A percentile compares a stretch with the other conserved stretches of the same genome.
These are phyloP conservation scores for Gynochthodes officinalis DNA, from an alignment of 257 asterid genomes.

Conservation along the genomic window DNA sequence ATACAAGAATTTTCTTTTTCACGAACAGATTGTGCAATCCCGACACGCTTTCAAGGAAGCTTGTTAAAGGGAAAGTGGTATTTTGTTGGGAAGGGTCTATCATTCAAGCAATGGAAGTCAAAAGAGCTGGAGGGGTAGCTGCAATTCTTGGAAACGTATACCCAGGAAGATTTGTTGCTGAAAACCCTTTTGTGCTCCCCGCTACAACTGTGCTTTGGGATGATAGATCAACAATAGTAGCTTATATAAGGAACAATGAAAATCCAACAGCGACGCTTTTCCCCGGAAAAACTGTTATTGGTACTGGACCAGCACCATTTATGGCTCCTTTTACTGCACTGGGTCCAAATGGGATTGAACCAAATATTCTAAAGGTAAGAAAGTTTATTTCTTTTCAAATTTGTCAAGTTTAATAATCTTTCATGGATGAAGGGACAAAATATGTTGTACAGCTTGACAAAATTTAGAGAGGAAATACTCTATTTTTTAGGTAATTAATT, in stretches of 20 bases:
- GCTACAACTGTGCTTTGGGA: constrained; percentile 15
- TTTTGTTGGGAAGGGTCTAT: constrained; percentile 27
- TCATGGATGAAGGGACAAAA: too few species aligned
- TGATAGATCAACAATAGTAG: constrained; percentile 2
- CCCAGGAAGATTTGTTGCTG: constrained; percentile 22
- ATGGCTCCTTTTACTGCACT: constrained; percentile 37
- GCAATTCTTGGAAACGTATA: constrained; percentile 25
- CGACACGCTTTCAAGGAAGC: constrained; percentile 41
- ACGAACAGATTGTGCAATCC: constrained; percentile 15
- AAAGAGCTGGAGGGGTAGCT: constrained; percentile 50
- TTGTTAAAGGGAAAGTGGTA: constrained; percentile 43
- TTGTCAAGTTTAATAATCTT: not conserved
- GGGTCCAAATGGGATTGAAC: constrained; percentile 33
- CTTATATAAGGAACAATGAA: constrained; percentile 16
- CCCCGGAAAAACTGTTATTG: constrained; percentile 24
- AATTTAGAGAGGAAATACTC: too few species aligned
- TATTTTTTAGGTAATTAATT: too few species aligned
- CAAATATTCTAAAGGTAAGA: constrained; percentile 45
- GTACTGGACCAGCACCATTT: constrained; percentile 37
- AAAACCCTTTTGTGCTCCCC: constrained; percentile 27
- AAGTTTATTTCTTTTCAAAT: too few species aligned
- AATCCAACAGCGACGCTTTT: constrained; percentile 28
- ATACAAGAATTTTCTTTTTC: not conserved
- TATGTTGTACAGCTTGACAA: too few species aligned
- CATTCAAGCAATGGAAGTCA: constrained; percentile 33